phyloP scores from a whole-genome alignment of 2,329 filamentous ascomycete species.

The Whalleya microplaca region DNA sequence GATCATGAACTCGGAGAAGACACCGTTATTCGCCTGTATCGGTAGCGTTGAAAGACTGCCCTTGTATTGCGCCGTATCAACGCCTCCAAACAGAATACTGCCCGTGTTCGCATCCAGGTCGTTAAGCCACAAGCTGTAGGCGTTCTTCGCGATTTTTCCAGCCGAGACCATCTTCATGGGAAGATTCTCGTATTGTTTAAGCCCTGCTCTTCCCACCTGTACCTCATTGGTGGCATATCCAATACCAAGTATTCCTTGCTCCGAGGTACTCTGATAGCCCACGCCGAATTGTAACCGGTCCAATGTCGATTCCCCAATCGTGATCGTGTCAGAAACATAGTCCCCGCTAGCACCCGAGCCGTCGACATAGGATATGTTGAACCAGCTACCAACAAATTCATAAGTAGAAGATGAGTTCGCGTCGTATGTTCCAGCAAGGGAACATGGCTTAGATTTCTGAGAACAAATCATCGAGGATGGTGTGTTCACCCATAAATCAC shows the following conservation, averaged over 20 bases:
- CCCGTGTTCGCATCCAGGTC: slow-evolving; percentile 69
- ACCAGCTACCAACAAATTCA: slow-evolving; percentile 70
- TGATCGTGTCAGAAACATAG: slow-evolving; percentile 76
- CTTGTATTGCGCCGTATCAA: slow-evolving; percentile 67
- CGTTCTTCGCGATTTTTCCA: slow-evolving; percentile 65
- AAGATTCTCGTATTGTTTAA: slow-evolving; percentile 67
- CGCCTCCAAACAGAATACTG: slow-evolving; percentile 74
- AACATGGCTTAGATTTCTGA: slow-evolving; percentile 54
- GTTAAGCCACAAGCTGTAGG: slow-evolving; percentile 78
- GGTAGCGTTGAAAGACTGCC: slow-evolving; percentile 70
- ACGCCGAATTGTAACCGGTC: slow-evolving; percentile 71
- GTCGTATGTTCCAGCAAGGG: slow-evolving; percentile 66
- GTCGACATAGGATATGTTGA: slow-evolving; percentile 89
- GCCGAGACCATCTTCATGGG: slow-evolving; percentile 66
- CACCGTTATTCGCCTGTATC: slow-evolving; percentile 57
- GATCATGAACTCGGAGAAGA: slow-evolving; percentile 68
- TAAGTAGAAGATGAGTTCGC: slow-evolving; percentile 78
- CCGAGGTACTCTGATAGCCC: slow-evolving; percentile 63
- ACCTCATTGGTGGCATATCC: slow-evolving; percentile 83
- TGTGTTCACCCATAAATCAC: slow-evolving; percentile 73
- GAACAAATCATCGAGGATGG: slow-evolving; percentile 63
- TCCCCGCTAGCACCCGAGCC: slow-evolving; percentile 77
- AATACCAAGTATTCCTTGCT: slow-evolving; percentile 81
- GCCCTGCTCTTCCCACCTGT: slow-evolving; percentile 61
- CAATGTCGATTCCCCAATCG: slow-evolving; percentile 58